Percentiles rank a stretch among this genome's conserved stretches.
Evolutionary conservation across 1,284 basidiomycete genomes (phyloP).

Genomic region (Exobasidium rhododendri): DNA sequence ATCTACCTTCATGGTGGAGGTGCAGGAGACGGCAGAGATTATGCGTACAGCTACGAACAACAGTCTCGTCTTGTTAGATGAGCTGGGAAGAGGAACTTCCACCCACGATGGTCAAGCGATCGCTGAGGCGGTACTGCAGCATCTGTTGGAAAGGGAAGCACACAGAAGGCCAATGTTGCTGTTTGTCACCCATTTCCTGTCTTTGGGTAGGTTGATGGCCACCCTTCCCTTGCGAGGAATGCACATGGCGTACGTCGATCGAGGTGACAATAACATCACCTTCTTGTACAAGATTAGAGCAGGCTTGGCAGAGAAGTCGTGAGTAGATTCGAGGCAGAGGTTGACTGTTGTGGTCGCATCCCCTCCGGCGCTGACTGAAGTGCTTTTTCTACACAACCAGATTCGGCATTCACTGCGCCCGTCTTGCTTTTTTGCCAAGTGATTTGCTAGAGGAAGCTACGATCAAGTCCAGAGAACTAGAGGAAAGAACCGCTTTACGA

Average conservation of each 20-base stretch:
- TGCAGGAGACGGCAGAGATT: conserved; percentile 87
- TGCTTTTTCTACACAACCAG: conserved; percentile 14
- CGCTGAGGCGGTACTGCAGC: conserved; percentile 33
- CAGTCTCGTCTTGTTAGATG: conserved; percentile 57
- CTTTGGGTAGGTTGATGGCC: conserved; percentile 21
- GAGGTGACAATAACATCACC: conserved; percentile 24
- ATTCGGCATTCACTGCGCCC: conserved; percentile 51
- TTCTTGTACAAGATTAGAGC: conserved; percentile 45
- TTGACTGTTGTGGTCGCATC: too few relatives aligned
- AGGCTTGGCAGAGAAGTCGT: conserved; percentile 28
- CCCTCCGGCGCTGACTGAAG: background rate
- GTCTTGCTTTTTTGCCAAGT: conserved; percentile 33
- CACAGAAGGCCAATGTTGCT: conserved; percentile 22
- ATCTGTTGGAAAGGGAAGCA: conserved; percentile 20
- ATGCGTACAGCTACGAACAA: conserved; percentile 57
- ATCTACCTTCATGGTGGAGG: conserved; percentile 93
- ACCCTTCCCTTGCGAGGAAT: conserved; percentile 29
- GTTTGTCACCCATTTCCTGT: conserved; percentile 49
- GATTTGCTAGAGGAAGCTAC: background rate
- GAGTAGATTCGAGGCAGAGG: too few relatives aligned
- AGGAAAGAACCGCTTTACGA: background rate
- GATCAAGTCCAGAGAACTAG: background rate
- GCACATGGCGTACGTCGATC: conserved; percentile 36
- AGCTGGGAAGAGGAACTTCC: conserved; percentile 36
- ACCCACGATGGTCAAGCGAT: conserved; percentile 43